phyloP scores from a whole-genome alignment of 179 eudicot species.

The Silene coronaria region DNA sequence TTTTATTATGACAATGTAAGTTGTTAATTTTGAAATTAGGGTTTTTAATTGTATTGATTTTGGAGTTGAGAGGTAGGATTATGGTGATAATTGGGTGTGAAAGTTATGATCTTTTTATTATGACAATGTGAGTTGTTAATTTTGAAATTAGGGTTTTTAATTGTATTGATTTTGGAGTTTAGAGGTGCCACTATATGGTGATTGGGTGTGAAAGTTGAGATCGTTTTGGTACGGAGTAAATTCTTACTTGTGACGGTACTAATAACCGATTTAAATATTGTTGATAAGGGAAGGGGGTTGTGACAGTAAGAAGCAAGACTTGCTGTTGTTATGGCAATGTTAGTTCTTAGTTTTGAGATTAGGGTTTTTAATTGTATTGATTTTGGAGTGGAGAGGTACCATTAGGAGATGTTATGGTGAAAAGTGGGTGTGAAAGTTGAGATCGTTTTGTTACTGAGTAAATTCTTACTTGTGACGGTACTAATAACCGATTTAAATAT shows the following conservation, averaged over 20 bases:
- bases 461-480: too few species aligned
- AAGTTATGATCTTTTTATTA: neutral
- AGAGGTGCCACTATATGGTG: neutral
- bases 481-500: too few species aligned
- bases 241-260: too few species aligned
- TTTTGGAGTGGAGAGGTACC: slow-evolving; percentile 15
- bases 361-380: slow-evolving; percentile 7
- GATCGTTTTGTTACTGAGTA: too few species aligned
- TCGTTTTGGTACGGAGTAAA: too few species aligned
- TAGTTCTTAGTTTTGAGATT: neutral
- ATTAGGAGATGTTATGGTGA: neutral
- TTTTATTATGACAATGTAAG: slow-evolving; percentile 9
- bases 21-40: slow-evolving; percentile 5
- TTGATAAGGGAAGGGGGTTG: too few species aligned
- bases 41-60: slow-evolving; percentile 8
- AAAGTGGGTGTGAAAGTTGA: too few species aligned
- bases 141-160: slow-evolving; percentile 4
- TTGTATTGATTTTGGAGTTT: slow-evolving; percentile 14
- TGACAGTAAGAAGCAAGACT: too few species aligned
- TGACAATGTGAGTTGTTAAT: neutral
- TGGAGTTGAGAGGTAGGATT: slow-evolving; percentile 16
- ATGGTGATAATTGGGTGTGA: neutral
- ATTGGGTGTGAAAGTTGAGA: neutral
- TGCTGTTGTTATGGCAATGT: neutral
- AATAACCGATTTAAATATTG: too few species aligned